phyloP scores from a whole-genome alignment of 192 early-diverging fungal genomes.

The Geranomyces michiganensis region DNA sequence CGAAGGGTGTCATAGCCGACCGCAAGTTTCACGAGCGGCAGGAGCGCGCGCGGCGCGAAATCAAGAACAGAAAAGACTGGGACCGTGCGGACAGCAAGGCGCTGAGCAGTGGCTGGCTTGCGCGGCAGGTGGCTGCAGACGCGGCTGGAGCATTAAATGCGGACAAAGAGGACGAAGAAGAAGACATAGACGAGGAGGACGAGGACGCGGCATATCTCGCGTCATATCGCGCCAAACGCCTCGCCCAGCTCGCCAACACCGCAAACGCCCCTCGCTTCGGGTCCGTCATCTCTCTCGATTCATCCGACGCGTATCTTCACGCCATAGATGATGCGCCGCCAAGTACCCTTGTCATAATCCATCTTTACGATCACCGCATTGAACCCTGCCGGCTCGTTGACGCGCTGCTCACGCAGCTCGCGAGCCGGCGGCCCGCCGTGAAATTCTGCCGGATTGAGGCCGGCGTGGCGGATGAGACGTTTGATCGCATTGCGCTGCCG shows the following conservation, averaged over 20 bases:
- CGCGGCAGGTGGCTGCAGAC: slow-evolving; percentile 50
- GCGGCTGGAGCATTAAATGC: background rate
- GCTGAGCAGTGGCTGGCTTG: slow-evolving; percentile 53
- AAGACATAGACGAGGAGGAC: slow-evolving; percentile 43
- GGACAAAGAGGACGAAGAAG: slow-evolving; percentile 29
- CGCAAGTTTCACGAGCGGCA: slow-evolving; percentile 56
- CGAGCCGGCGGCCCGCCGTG: slow-evolving; percentile 65
- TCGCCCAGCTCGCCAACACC: slow-evolving; percentile 32
- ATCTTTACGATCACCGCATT: slow-evolving; percentile 50
- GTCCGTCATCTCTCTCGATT: slow-evolving; percentile 13
- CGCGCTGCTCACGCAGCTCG: slow-evolving; percentile 67
- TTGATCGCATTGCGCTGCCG: slow-evolving; percentile 58
- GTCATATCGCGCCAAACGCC: slow-evolving; percentile 38
- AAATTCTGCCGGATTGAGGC: slow-evolving; percentile 91
- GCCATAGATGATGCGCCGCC: slow-evolving; percentile 48
- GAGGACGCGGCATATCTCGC: slow-evolving; percentile 42
- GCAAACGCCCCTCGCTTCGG: slow-evolving; percentile 34
- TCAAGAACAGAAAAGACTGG: background rate
- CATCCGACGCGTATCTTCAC: slow-evolving; percentile 46
- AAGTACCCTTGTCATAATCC: slow-evolving; percentile 47
- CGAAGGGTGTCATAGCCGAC: slow-evolving; percentile 61
- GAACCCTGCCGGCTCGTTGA: slow-evolving; percentile 76
- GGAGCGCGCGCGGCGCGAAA: slow-evolving; percentile 44
- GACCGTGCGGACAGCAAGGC: slow-evolving; percentile 11
- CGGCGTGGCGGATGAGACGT: slow-evolving; percentile 49